Base-by-base conservation (phyloP, 495 filamentous ascomycete genomes). In the Neurospora sp. region DNA sequence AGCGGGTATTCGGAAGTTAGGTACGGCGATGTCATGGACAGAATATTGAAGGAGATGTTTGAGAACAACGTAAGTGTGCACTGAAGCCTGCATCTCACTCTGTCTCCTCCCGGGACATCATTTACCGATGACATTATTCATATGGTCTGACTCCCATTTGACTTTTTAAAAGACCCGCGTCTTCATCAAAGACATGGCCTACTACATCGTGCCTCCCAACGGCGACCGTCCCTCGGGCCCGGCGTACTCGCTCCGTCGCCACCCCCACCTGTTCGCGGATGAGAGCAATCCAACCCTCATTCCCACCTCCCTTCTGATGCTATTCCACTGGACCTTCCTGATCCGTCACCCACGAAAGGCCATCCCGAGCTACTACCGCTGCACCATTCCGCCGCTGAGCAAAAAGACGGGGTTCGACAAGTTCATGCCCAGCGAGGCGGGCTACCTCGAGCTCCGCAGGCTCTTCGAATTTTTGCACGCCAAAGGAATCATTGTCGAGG, bases 111-210 rank as follows among this genome's bases (percentile, higher is more conserved):
- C 5, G 48, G 48, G 11, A 59, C 20, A 14, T 27, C 20, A 1
- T 27, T 27, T 31, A 7, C 20, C 11, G 20, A 3, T 2, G 22
- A 27, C 48, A 22, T 27, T 22, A 27, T 14, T 31, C 31, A 71
- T 40, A 40, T 66, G 40, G 35, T 72, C 38, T 40, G 27, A 59
- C 69, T 31, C 12, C 71, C 27, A 35, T 11, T 38, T 0, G 59
- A 69, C 27, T 40, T 31, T 35, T 42, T 76, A 91, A 89, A 87
- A 85, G 75, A 97, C 97, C 83, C 91, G 96, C 72, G 81, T 97
- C 76, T 97, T 98, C 85, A 96, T 99, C 88, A 99, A 99, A 81
- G 96, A 98, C 81, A 99, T 99, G 78, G 88, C 91, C 44, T 89
- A 98, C 80, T 97, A 98, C 80, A 84, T 97, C 59, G 82, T 92